Evolutionary conservation across 2,329 filamentous ascomycete genomes (phyloP).

Genomic region (Fusarium verticillioides): DNA sequence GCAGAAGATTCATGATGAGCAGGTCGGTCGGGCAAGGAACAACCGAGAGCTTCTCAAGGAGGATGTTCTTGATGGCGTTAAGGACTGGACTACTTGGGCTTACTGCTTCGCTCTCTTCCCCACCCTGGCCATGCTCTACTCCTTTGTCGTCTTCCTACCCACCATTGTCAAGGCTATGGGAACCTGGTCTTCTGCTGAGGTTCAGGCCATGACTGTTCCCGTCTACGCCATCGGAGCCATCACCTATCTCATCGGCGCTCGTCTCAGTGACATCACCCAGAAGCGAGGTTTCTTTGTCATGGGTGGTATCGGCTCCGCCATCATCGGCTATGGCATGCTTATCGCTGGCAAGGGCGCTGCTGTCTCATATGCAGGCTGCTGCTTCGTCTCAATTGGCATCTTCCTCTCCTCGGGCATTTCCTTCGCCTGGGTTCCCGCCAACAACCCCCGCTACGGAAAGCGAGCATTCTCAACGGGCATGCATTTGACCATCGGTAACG

Average conservation of each 20-base stretch:
- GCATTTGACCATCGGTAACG: slow-evolving; percentile 71
- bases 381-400: slow-evolving; percentile 67
- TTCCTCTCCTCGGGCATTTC: slow-evolving; percentile 57
- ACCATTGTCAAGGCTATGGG: slow-evolving; percentile 74
- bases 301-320: slow-evolving; percentile 61
- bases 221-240: slow-evolving; percentile 73
- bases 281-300: slow-evolving; percentile 66
- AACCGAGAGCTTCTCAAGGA: slow-evolving; percentile 41
- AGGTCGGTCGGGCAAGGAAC: slow-evolving; percentile 51
- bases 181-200: slow-evolving; percentile 63
- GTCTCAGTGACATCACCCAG: slow-evolving; percentile 67
- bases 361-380: slow-evolving; percentile 70
- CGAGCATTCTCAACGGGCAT: slow-evolving; percentile 69
- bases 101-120: slow-evolving; percentile 71
- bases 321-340: slow-evolving; percentile 68
- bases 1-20: slow-evolving; percentile 57
- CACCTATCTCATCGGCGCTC: slow-evolving; percentile 67
- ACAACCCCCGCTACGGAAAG: slow-evolving; percentile 72
- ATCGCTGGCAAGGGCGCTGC: slow-evolving; percentile 64
- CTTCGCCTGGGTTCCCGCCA: slow-evolving; percentile 59
- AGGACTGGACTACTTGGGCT: slow-evolving; percentile 72
- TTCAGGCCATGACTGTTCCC: slow-evolving; percentile 75
- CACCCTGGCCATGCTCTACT: slow-evolving; percentile 73
- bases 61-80: slow-evolving; percentile 34
- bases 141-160: slow-evolving; percentile 73